Evolutionary conservation across 2,329 filamentous ascomycete genomes (phyloP), one percentile per base, ranked within the genome.

Genomic region (Talaromyces sp.): DNA sequence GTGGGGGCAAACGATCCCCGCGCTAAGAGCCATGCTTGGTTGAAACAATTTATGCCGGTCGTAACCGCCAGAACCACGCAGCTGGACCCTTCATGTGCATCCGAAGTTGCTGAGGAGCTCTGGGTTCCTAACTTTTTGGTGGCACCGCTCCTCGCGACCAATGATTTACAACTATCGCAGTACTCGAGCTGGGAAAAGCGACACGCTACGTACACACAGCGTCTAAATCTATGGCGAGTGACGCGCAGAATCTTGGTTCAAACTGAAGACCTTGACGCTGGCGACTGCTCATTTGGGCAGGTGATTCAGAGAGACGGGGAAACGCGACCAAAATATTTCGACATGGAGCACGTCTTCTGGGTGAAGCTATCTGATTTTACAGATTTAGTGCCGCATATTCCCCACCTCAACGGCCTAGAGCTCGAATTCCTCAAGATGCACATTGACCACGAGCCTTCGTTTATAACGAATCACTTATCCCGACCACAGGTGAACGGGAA

Each of bases 311-410:
- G 75, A 64, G 77, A 80, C 68, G 72, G 69, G 56, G 78, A 79
- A 66, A 78, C 76, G 28, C 69, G 73, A 57, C 77, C 76, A 30
- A 82, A 80, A 67, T 82, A 81, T 70, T 77, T 78, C 65, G 73
- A 73, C 31, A 79, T 82, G 78, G 75, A 80, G 61, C 79, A 79
- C 70, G 71, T 82, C 55, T 82, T 82, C 65, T 82, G 80, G 80
- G 76, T 82, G 63, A 79, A 76, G 78, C 75, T 81, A 57, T 79
- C 79, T 51, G 80, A 81, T 68, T 82, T 82, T 66, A 76, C 78
- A 72, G 78, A 81, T 62, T 75, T 81, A 42, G 75, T 81, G 54
- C 78, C 79, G 30, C 78, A 79, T 63, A 74, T 80, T 64, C 76
- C 77, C 34, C 80, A 82, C 68, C 75, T 82, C 18, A 70, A 78